Evolutionary conservation across 495 filamentous ascomycete genomes (phyloP).

Genomic region (Penicillium parvum): DNA sequence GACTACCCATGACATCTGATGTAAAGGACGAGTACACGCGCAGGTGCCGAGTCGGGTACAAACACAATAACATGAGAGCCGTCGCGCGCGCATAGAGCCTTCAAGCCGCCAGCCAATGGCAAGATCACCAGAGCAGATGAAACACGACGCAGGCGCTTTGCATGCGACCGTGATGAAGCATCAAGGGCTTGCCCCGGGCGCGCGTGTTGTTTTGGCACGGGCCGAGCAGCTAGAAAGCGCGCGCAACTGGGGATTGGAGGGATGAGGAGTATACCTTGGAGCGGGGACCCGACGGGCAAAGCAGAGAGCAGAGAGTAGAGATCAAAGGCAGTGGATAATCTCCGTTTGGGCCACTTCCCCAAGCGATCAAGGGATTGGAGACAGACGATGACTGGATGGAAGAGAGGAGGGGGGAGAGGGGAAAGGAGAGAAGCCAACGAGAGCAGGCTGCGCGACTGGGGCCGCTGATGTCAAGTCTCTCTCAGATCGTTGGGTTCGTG

Average conservation of each 20-base stretch:
- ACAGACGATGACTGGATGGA: slow-evolving; percentile 29
- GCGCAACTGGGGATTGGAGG: slow-evolving; percentile 29
- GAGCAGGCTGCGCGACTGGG: slow-evolving; percentile 23
- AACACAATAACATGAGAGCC: slow-evolving; percentile 12
- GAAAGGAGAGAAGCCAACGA: slow-evolving; percentile 25
- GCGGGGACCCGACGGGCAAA: slow-evolving; percentile 1
- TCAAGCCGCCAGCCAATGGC: slow-evolving; percentile 12
- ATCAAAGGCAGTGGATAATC: slow-evolving; percentile 10
- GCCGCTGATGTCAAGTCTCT: slow-evolving; percentile 38
- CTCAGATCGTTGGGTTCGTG: too few relatives aligned
- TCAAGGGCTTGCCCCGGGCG: slow-evolving; percentile 2
- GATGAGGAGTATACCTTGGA: slow-evolving; percentile 15
- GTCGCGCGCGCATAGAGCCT: slow-evolving; percentile 10
- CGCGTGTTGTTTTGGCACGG: slow-evolving; percentile 26
- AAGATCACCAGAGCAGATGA: slow-evolving; percentile 1
- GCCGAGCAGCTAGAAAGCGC: slow-evolving; percentile 15
- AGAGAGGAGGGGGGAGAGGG: slow-evolving; percentile 13
- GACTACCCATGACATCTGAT: slow-evolving; percentile 9
- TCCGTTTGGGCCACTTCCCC: slow-evolving; percentile 17
- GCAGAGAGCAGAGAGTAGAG: slow-evolving; percentile 1
- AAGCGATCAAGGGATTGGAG: slow-evolving; percentile 21
- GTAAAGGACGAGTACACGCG: slow-evolving; percentile 28
- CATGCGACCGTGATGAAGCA: slow-evolving; percentile 7
- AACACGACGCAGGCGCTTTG: slow-evolving; percentile 14
- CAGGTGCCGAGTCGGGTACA: slow-evolving; percentile 7